Conservation (phyloP, 192 early-diverging fungal genomes). For the Backusella mclennaniae region DNA sequence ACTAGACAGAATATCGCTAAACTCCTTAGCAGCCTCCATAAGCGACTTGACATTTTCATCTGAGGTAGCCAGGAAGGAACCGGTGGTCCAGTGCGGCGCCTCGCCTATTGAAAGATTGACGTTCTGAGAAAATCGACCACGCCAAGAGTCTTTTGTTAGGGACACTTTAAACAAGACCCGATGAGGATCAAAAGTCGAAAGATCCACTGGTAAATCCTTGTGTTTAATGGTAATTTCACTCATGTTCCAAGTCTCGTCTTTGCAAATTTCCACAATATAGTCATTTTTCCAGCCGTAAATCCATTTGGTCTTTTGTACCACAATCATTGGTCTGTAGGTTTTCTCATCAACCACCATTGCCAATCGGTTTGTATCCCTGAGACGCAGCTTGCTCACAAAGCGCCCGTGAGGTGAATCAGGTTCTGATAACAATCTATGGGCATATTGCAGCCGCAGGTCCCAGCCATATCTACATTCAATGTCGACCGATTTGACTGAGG, state of each 20-base stretch:
- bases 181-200: conserved; percentile 14
- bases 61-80: conserved; percentile 22
- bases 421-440: conserved; percentile 24
- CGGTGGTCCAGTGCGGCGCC: conserved; percentile 32
- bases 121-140: conserved; percentile 38
- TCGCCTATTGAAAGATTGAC: conserved; percentile 34
- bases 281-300: conserved; percentile 34
- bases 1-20: conserved; percentile 14
- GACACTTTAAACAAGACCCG: conserved; percentile 21
- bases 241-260: conserved; percentile 41
- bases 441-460: conserved; percentile 30
- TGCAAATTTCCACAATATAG: conserved; percentile 41
- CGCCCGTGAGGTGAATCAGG: conserved; percentile 30
- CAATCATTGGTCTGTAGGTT: conserved; percentile 16
- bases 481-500: conserved; percentile 26
- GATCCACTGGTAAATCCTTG: conserved; percentile 21
- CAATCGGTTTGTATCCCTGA: conserved; percentile 27
- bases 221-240: background rate
- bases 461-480: conserved; percentile 40
- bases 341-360: conserved; percentile 16
- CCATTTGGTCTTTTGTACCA: conserved; percentile 41
- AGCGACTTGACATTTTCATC: conserved; percentile 18
- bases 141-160: conserved; percentile 32
- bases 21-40: conserved; percentile 6
- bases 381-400: conserved; percentile 27